These are phyloP conservation scores for Coniochaeta pulveracea DNA, from an alignment of 2,329 filamentous ascomycete species.

Conservation along the genomic window DNA sequence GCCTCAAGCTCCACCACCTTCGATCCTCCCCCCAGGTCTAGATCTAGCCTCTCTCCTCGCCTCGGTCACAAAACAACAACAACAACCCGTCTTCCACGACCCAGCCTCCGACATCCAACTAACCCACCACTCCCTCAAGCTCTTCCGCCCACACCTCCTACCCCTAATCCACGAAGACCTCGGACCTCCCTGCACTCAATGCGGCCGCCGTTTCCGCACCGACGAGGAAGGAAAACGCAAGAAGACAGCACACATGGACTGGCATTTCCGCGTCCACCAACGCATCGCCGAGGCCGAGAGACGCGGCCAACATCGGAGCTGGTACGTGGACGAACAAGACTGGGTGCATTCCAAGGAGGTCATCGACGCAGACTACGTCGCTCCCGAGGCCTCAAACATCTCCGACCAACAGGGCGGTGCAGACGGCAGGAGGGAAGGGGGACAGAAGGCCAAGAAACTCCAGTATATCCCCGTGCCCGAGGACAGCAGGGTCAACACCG, in stretches of 20 bases:
- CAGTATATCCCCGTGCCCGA: slow-evolving; percentile 79
- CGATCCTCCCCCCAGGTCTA: neutral
- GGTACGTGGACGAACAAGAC: slow-evolving; percentile 91
- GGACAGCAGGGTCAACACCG: slow-evolving; percentile 61
- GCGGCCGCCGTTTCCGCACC: slow-evolving; percentile 73
- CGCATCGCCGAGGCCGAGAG: slow-evolving; percentile 78
- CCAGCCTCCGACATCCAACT: too few species aligned
- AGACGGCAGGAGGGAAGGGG: slow-evolving; percentile 20
- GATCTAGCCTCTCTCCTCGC: slow-evolving; percentile 16
- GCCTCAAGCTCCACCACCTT: too few species aligned
- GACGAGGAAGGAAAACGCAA: slow-evolving; percentile 63
- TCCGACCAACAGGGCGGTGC: slow-evolving; percentile 23
- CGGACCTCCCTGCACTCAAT: slow-evolving; percentile 82
- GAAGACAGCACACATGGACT: slow-evolving; percentile 91
- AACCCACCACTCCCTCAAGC: slow-evolving; percentile 1
- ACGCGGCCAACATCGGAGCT: slow-evolving; percentile 80
- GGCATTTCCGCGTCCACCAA: slow-evolving; percentile 93
- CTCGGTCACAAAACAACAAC: too few species aligned
- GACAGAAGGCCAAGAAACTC: slow-evolving; percentile 30
- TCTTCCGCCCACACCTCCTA: slow-evolving; percentile 60
- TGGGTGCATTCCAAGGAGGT: slow-evolving; percentile 82
- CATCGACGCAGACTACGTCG: slow-evolving; percentile 51
- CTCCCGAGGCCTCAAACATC: slow-evolving; percentile 16
- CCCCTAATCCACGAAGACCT: slow-evolving; percentile 67
- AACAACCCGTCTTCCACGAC: too few species aligned